These are phyloP conservation scores for Chaetomium globosum DNA, from an alignment of 2,329 filamentous ascomycete species.

Conservation along the genomic window DNA sequence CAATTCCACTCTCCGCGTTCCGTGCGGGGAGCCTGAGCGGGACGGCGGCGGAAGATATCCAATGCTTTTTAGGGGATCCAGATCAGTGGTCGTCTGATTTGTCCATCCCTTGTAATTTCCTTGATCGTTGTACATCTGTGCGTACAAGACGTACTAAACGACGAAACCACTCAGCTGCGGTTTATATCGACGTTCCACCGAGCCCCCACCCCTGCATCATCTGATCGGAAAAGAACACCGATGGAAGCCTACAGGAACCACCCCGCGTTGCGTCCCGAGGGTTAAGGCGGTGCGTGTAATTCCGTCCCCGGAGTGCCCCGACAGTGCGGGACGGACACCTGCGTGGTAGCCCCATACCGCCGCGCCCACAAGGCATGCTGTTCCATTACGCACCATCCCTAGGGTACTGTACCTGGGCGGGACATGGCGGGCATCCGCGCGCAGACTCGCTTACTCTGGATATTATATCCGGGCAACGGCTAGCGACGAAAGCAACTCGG, in stretches of 20 bases:
- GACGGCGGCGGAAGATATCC: not conserved
- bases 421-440: not conserved
- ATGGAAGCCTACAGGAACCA: conserved; percentile 2
- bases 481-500: not conserved
- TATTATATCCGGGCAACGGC: not conserved
- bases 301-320: not conserved
- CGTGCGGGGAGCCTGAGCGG: conserved; percentile 2
- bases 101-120: not conserved
- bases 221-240: not conserved
- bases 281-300: not conserved
- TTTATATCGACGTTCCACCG: not conserved
- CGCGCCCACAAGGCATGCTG: not conserved
- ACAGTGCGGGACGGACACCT: not conserved
- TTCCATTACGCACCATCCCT: not conserved
- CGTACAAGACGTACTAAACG: not conserved
- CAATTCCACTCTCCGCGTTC: not conserved
- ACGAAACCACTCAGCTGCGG: not conserved
- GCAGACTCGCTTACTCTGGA: not conserved
- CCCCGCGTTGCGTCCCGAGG: not conserved
- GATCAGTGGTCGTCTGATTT: not conserved
- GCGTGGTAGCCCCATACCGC: not conserved
- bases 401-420: conserved; percentile 3
- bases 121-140: not conserved
- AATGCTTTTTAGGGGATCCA: not conserved
- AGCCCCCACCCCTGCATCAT: conserved; percentile 1